phyloP scores from a whole-genome alignment of 176 grass and related monocot species.

The Ensete glaucum region DNA sequence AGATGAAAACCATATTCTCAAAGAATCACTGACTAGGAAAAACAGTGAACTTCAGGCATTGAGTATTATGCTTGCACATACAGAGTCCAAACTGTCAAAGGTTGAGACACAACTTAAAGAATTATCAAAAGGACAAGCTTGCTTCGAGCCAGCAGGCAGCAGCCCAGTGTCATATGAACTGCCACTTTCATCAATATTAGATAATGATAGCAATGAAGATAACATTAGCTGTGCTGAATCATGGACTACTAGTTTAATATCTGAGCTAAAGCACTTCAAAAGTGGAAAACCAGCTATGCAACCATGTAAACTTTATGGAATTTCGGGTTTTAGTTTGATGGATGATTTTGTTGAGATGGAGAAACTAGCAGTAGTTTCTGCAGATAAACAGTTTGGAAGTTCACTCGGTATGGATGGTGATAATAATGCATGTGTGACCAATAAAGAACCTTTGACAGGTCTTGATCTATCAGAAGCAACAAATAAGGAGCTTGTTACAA shows the following conservation, averaged over 20 bases:
- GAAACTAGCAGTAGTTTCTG: constrained; percentile 28
- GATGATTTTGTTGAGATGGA: constrained; percentile 58
- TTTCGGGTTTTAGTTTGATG: constrained; percentile 38
- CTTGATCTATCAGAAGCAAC: constrained; percentile 9
- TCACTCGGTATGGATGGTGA: constrained; percentile 20
- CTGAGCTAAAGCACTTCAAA: constrained; percentile 67
- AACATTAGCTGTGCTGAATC: constrained; percentile 36
- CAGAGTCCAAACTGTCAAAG: constrained; percentile 36
- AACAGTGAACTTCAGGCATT: constrained; percentile 46
- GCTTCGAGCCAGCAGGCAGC: background rate
- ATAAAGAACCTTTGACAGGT: constrained; percentile 4
- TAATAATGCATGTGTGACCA: background rate
- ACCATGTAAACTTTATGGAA: constrained; percentile 19
- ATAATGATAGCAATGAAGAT: constrained; percentile 10
- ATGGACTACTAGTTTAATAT: constrained; percentile 59
- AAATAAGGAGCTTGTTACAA: background rate
- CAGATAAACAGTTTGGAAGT: background rate
- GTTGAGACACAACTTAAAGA: constrained; percentile 39
- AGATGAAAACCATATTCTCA: constrained; percentile 69
- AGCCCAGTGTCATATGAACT: background rate
- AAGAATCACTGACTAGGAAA: constrained; percentile 53
- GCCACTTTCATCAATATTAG: background rate
- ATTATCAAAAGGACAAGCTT: constrained; percentile 4
- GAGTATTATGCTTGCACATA: constrained; percentile 43
- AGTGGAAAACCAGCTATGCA: constrained; percentile 30